These are phyloP conservation scores for Apiotrichum mycotoxinovorans DNA, from an alignment of 1,284 basidiomycete species.

Conservation along the genomic window DNA sequence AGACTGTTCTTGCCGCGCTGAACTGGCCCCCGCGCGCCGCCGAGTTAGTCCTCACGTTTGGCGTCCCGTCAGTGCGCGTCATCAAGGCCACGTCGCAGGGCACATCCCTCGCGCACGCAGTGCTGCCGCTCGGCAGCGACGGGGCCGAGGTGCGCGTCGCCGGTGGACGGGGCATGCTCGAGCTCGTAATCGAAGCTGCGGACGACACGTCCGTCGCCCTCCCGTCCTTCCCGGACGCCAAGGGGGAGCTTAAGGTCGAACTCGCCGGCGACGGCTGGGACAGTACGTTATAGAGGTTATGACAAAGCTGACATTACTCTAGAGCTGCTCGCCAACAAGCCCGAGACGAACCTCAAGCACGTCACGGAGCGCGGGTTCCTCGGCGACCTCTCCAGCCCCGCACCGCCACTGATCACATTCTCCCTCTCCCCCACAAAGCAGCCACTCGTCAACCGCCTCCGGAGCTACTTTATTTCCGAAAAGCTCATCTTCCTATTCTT, in stretches of 20 bases:
- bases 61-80: conserved; percentile 14
- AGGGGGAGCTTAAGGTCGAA: conserved; percentile 25
- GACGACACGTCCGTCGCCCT: conserved; percentile 20
- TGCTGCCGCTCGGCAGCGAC: background rate
- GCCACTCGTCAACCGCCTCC: background rate
- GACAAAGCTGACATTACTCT: background rate
- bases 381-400: conserved; percentile 8
- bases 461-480: background rate
- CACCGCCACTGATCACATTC: conserved; percentile 5
- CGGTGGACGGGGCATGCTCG: conserved; percentile 18
- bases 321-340: conserved; percentile 14
- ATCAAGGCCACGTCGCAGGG: conserved; percentile 19
- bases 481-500: conserved; percentile 13
- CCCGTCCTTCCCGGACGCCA: conserved; percentile 19
- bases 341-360: conserved; percentile 14
- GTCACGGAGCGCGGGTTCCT: conserved; percentile 10
- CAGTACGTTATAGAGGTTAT: conserved; percentile 21
- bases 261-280: conserved; percentile 30
- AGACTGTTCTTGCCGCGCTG: conserved; percentile 22
- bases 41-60: conserved; percentile 22
- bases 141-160: conserved; percentile 11
- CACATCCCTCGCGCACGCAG: conserved; percentile 1
- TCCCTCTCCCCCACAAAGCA: background rate
- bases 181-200: conserved; percentile 28
- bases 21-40: conserved; percentile 24